Percentiles rank a stretch among this genome's conserved stretches.
These are phyloP conservation scores for Nicotiana undulata DNA, from an alignment of 257 asterid species.

Conservation along the genomic window DNA sequence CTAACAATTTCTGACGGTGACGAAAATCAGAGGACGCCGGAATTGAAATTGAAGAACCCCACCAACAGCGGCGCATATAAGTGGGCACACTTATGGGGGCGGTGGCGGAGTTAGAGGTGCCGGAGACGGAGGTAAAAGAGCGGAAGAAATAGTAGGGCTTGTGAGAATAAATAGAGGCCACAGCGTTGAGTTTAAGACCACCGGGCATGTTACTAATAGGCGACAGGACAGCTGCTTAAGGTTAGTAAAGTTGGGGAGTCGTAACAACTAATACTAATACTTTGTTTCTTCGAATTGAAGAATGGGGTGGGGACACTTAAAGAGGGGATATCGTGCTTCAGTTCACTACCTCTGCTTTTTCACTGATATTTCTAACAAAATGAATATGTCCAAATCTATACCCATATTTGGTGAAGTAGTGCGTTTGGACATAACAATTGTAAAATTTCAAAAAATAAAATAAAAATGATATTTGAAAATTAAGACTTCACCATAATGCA, in stretches of 20 bases:
- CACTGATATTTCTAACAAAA: background rate
- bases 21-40: constrained; percentile 21
- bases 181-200: constrained; percentile 46
- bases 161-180: constrained; percentile 34
- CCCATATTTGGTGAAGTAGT: background rate
- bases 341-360: background rate
- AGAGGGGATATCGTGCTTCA: background rate
- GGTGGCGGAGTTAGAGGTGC: constrained; percentile 9
- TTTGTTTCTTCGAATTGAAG: background rate
- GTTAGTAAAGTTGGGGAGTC: constrained; percentile 19
- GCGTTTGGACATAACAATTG: too few species aligned
- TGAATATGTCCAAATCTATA: background rate
- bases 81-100: background rate
- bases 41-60: constrained; percentile 30
- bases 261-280: background rate
- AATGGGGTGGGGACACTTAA: background rate
- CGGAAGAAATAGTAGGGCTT: constrained; percentile 37
- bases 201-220: constrained; percentile 52
- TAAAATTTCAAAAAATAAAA: too few species aligned
- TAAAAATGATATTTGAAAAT: too few species aligned
- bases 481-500: too few species aligned
- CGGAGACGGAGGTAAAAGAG: constrained; percentile 23
- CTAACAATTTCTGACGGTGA: constrained; percentile 1
- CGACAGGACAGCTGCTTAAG: constrained; percentile 30
- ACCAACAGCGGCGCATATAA: constrained; percentile 33